Conservation (phyloP, 73 alveolate species). For the Tetrahymena elliotti region DNA sequence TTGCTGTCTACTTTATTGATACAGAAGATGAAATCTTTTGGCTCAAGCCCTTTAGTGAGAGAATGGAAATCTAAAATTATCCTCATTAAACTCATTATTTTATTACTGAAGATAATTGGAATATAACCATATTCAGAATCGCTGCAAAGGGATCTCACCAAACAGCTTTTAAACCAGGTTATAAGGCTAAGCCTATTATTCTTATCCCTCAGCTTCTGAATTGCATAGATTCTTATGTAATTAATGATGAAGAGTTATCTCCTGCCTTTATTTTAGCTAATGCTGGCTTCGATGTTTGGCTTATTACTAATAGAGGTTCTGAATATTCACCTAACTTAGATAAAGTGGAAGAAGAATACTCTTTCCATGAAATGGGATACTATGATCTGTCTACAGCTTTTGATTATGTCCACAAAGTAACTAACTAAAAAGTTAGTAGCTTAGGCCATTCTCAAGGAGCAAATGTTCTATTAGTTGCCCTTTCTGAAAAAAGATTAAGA, state of each 20-base stretch:
- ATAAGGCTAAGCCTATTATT: background rate
- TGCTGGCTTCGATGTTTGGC: background rate
- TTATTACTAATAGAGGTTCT: background rate
- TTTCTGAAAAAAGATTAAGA: background rate
- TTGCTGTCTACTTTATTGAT: background rate
- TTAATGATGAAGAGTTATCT: background rate
- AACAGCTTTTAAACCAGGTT: background rate
- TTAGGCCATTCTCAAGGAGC: background rate
- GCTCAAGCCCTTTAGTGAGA: background rate
- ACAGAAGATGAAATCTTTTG: background rate
- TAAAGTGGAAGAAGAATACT: background rate
- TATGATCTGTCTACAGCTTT: background rate
- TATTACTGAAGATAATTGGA: background rate
- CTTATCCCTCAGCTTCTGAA: background rate
- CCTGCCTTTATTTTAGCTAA: background rate
- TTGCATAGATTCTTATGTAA: background rate
- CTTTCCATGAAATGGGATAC: background rate
- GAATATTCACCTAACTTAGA: background rate
- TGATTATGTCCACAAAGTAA: background rate
- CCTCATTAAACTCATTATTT: background rate
- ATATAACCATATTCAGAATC: background rate
- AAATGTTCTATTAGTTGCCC: background rate
- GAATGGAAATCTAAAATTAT: background rate
- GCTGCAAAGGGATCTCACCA: background rate
- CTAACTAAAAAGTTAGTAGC: background rate